A percentile compares a stretch with the other conserved stretches of the same genome.
phyloP scores from a whole-genome alignment of 176 grass and related monocot species.

The Echinochloa phyllopogon region DNA sequence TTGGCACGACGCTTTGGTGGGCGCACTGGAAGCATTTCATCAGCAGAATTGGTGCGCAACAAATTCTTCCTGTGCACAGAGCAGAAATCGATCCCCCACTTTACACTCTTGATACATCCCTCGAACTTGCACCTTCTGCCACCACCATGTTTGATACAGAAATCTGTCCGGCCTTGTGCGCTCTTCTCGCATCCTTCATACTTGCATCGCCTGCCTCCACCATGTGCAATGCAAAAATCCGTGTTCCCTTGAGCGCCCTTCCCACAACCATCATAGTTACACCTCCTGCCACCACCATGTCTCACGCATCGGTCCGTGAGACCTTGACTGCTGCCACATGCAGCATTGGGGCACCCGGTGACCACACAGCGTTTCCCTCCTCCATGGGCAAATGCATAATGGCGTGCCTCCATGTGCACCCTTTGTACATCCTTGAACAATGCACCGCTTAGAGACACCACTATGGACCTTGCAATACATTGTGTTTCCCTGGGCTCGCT shows the following conservation, averaged over 20 bases:
- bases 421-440: constrained; percentile 47
- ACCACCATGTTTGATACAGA: constrained; percentile 53
- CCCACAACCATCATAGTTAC: constrained; percentile 38
- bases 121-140: constrained; percentile 48
- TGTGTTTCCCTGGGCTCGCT: constrained; percentile 33
- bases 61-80: constrained; percentile 45
- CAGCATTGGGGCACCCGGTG: constrained; percentile 46
- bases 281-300: constrained; percentile 56
- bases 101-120: constrained; percentile 46
- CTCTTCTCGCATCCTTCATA: constrained; percentile 54
- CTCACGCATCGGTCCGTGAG: constrained; percentile 44
- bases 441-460: constrained; percentile 38
- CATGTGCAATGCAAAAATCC: constrained; percentile 45
- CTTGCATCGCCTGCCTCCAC: constrained; percentile 44
- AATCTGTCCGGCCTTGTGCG: constrained; percentile 51
- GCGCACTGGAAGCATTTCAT: constrained; percentile 22
- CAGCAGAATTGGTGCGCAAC: neutral
- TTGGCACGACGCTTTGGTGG: constrained; percentile 26
- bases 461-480: constrained; percentile 47
- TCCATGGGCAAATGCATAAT: constrained; percentile 52
- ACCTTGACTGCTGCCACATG: constrained; percentile 57
- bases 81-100: constrained; percentile 54
- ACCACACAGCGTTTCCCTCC: constrained; percentile 51
- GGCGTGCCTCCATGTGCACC: constrained; percentile 59
- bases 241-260: constrained; percentile 58